A percentile compares a stretch with the other conserved stretches of the same genome.
These are phyloP conservation scores for Trichosanthes cucumerina DNA, from an alignment of 306 rosid species.

Conservation along the genomic window DNA sequence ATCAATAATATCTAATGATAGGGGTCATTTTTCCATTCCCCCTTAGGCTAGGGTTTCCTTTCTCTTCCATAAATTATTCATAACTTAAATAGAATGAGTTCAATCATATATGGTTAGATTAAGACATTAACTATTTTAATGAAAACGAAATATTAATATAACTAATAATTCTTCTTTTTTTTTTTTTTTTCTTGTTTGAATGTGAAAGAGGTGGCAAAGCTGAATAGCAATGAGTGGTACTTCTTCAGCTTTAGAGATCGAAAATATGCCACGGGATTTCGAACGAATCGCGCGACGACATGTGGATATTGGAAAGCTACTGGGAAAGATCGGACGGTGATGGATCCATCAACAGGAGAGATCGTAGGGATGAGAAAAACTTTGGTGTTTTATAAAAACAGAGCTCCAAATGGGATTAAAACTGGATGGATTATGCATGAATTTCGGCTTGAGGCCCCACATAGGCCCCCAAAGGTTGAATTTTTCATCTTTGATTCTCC, in stretches of 20 bases:
- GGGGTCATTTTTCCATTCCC: background rate
- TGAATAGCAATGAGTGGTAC: constrained; percentile 87
- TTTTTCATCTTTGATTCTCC: background rate
- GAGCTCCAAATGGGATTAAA: constrained; percentile 95
- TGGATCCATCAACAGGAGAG: constrained; percentile 55
- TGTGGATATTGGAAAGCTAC: constrained; percentile 97
- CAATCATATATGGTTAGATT: background rate
- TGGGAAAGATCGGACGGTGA: constrained; percentile 82
- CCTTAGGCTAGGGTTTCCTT: background rate
- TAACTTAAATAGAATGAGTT: background rate
- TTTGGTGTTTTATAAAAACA: constrained; percentile 69
- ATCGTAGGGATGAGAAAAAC: constrained; percentile 94
- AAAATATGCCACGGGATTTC: constrained; percentile 75
- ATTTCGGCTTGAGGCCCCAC: constrained; percentile 95
- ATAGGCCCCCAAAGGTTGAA: constrained; percentile 87
- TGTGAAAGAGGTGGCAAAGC: constrained; percentile 76
- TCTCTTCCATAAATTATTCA: background rate
- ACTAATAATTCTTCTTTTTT: background rate
- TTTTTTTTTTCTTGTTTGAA: background rate
- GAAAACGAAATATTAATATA: background rate
- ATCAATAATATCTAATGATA: background rate
- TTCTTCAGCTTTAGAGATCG: constrained; percentile 98
- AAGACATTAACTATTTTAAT: background rate
- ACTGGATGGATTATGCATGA: constrained; percentile 99
- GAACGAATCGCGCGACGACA: constrained; percentile 84